Conservation (phyloP, 176 grass and related monocot genomes). For the Zoysia pacifica region DNA sequence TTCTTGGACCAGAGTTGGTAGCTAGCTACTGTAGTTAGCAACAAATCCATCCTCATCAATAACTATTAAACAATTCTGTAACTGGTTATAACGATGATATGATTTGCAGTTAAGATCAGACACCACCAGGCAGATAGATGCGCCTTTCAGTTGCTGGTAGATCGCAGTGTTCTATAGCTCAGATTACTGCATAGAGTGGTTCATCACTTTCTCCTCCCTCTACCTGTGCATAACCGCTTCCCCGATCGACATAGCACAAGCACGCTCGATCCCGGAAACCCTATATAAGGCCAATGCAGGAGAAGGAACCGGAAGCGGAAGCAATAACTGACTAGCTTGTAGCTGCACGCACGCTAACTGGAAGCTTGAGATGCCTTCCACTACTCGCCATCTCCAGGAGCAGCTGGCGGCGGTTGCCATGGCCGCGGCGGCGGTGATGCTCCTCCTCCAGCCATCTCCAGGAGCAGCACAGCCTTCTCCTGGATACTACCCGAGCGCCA, state of each 20-base stretch:
- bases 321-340: no score
- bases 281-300: neutral
- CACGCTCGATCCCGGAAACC: neutral
- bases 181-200: neutral
- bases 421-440: neutral
- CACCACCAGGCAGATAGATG: no score
- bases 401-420: slow-evolving; percentile 2
- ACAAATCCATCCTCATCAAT: no score
- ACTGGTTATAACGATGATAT: no score
- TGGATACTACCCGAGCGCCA: slow-evolving; percentile 71
- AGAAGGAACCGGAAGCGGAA: neutral
- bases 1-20: no score
- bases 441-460: slow-evolving; percentile 10
- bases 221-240: neutral
- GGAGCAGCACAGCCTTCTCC: slow-evolving; percentile 68
- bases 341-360: no score
- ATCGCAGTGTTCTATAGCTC: neutral
- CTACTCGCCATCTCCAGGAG: no score
- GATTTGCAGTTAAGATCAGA: no score
- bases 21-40: no score
- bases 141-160: neutral
- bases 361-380: no score
- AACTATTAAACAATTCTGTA: no score
- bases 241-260: neutral
- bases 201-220: neutral